phyloP scores from a whole-genome alignment of 495 filamentous ascomycete species.

The Polyplosphaeria fusca region DNA sequence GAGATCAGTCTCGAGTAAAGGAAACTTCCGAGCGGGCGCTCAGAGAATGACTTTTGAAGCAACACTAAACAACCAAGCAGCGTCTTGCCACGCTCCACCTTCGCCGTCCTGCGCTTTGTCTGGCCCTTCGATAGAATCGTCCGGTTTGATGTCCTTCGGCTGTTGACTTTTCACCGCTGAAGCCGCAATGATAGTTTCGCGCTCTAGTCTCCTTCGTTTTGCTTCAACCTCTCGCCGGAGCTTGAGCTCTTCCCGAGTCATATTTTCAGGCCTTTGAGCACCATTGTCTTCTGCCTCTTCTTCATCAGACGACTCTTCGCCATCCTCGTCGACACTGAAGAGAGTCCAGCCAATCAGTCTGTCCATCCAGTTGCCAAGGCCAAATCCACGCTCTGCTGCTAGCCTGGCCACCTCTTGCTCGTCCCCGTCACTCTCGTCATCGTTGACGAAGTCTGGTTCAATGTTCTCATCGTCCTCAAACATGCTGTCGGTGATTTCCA shows the following conservation, averaged over 20 bases:
- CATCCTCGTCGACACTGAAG: slow-evolving; percentile 69
- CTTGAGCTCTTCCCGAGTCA: slow-evolving; percentile 41
- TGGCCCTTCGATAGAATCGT: slow-evolving; percentile 36
- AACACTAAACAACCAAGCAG: slow-evolving; percentile 76
- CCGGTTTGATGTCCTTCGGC: neutral
- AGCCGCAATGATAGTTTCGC: slow-evolving; percentile 28
- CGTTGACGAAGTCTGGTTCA: slow-evolving; percentile 59
- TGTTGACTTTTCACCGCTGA: slow-evolving; percentile 25
- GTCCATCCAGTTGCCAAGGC: slow-evolving; percentile 74
- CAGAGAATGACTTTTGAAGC: slow-evolving; percentile 68
- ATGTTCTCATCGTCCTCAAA: slow-evolving; percentile 37
- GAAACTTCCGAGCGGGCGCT: too few relatives aligned
- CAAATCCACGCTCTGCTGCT: slow-evolving; percentile 58
- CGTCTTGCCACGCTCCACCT: slow-evolving; percentile 73
- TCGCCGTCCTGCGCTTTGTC: slow-evolving; percentile 34
- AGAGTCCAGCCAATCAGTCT: slow-evolving; percentile 71
- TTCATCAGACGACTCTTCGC: slow-evolving; percentile 53
- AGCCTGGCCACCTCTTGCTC: slow-evolving; percentile 57
- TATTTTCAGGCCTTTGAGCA: slow-evolving; percentile 47
- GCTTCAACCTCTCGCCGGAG: slow-evolving; percentile 43
- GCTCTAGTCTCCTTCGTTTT: slow-evolving; percentile 42
- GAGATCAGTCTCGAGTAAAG: too few relatives aligned
- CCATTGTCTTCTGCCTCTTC: slow-evolving; percentile 50
- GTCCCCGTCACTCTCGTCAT: slow-evolving; percentile 35
- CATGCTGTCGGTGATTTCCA: slow-evolving; percentile 16